A percentile compares a stretch with the other conserved stretches of the same genome.
Evolutionary conservation across 2,329 filamentous ascomycete genomes (phyloP).

Genomic region (Aspergillus clavatus): DNA sequence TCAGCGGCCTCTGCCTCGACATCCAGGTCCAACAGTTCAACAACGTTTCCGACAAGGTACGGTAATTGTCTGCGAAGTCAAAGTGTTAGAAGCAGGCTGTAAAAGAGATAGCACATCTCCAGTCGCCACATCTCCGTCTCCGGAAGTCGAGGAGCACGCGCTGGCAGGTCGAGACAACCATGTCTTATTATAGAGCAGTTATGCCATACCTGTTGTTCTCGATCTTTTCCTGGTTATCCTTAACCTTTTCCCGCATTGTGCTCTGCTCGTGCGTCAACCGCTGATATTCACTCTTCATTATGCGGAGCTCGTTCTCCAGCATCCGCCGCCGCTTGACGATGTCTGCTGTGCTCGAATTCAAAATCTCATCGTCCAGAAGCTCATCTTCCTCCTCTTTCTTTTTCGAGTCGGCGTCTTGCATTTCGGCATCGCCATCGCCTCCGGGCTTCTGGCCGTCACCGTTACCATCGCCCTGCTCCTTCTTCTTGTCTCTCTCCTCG

Average conservation of each 20-base stretch:
- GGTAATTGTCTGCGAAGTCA: constrained; percentile 73
- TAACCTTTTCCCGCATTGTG: constrained; percentile 97
- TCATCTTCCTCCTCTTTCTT: constrained; percentile 67
- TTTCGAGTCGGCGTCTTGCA: constrained; percentile 72
- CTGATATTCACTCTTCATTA: constrained; percentile 97
- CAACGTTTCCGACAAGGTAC: constrained; percentile 96
- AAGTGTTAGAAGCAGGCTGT: constrained; percentile 11
- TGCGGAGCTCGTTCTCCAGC: constrained; percentile 93
- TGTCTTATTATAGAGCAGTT: too few species aligned
- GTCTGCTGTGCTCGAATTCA: constrained; percentile 88
- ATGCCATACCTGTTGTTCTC: constrained; percentile 81
- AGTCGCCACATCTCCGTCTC: not conserved
- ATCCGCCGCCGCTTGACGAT: constrained; percentile 86
- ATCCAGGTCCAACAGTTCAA: constrained; percentile 93
- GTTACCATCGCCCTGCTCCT: constrained; percentile 55
- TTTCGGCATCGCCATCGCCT: constrained; percentile 73
- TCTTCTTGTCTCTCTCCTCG: constrained; percentile 67
- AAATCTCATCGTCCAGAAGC: constrained; percentile 86
- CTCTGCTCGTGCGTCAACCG: constrained; percentile 92
- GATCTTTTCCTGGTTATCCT: constrained; percentile 98
- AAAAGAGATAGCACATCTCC: not conserved
- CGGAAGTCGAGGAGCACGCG: not conserved
- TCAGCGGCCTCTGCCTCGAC: constrained; percentile 93
- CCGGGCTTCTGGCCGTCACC: constrained; percentile 54
- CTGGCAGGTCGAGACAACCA: not conserved